Evolutionary conservation across 208 protist genomes (phyloP), one percentile per base, ranked within the genome.

Genomic region (Trypanosomatidae sp.): DNA sequence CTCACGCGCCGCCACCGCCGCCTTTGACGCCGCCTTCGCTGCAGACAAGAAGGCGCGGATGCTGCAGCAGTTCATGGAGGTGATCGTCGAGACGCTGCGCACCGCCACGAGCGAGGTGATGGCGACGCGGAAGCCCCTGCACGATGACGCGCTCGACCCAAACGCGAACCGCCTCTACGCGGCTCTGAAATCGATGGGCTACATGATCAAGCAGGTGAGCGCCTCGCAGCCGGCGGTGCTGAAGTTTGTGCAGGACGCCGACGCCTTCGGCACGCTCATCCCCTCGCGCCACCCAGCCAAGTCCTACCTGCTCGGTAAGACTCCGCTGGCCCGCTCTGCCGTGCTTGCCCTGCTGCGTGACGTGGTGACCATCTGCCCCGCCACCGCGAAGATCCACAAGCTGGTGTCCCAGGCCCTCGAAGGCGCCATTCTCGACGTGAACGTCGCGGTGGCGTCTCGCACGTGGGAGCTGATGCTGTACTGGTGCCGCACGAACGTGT

Each of bases 401-500:
- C 69, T 83, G 30, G 73, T 95, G 52, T 81, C 89, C 8, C 79
- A 69, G 36, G 89, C 89, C 1, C 47, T 97, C 12, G 58, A 82
- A 10, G 79, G 83, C 15, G 68, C 81, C 0, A 79, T 97, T 36
- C 44, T 82, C 12, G 89, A 95, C 53, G 13, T 62, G 41, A 69
- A 91, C 66, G 71, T 80, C 15, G 77, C 81, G 12, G 83, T 95
- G 28, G 81, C 86, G 0, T 82, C 81, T 13, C 77, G 91, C 5
- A 81, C 80, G 36, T 97, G 93, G 91, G 91, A 97, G 75, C 80
- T 97, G 17, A 67, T 95, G 13, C 84, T 95, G 5, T 70, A 88
- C 55, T 97, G 93, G 93, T 94, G 84, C 71, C 71, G 81, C 33
- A 83, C 73, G 6, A 77, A 83, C 46, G 46, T 81, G 25, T 50